Evolutionary conservation across 2,329 filamentous ascomycete species (phyloP).

Genomic region (Mycosphaerelloides madeirae): DNA sequence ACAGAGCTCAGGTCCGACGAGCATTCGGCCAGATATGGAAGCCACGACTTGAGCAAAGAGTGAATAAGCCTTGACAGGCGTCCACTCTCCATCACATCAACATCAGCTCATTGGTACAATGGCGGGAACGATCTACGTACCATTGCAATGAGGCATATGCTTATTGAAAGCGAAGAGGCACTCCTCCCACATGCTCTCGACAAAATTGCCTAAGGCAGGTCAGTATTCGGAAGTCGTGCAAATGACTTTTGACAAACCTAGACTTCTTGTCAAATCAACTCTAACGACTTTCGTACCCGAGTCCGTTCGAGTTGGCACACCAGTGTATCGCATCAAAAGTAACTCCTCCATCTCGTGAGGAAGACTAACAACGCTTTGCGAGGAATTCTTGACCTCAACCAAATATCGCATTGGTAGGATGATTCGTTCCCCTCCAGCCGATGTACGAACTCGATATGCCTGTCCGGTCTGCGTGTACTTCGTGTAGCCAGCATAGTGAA

Average conservation of each 20-base stretch:
- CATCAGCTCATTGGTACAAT: too few relatives aligned
- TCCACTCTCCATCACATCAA: too few relatives aligned
- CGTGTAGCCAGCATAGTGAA: conserved; percentile 11
- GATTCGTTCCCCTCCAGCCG: conserved; percentile 11
- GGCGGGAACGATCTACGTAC: too few relatives aligned
- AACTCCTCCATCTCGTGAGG: conserved; percentile 14
- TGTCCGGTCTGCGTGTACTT: conserved; percentile 4
- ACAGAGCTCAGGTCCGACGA: conserved; percentile 10
- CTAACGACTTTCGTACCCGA: conserved; percentile 14
- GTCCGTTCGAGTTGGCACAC: conserved; percentile 12
- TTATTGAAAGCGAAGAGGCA: conserved; percentile 10
- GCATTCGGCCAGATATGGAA: conserved; percentile 13
- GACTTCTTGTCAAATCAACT: conserved; percentile 10
- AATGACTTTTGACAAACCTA: neutral
- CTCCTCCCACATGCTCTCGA: conserved; percentile 10
- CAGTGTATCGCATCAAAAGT: conserved; percentile 11
- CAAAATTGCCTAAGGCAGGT: conserved; percentile 8
- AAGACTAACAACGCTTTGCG: conserved; percentile 6
- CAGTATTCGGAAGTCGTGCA: neutral
- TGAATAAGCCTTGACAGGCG: conserved; percentile 8
- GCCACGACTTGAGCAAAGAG: conserved; percentile 9
- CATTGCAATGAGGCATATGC: conserved; percentile 5
- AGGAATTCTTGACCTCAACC: conserved; percentile 12
- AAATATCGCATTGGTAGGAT: conserved; percentile 10
- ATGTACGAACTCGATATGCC: conserved; percentile 8